Base-by-base conservation (phyloP, 1,284 basidiomycete genomes). In the Apiotrichum porosum region DNA sequence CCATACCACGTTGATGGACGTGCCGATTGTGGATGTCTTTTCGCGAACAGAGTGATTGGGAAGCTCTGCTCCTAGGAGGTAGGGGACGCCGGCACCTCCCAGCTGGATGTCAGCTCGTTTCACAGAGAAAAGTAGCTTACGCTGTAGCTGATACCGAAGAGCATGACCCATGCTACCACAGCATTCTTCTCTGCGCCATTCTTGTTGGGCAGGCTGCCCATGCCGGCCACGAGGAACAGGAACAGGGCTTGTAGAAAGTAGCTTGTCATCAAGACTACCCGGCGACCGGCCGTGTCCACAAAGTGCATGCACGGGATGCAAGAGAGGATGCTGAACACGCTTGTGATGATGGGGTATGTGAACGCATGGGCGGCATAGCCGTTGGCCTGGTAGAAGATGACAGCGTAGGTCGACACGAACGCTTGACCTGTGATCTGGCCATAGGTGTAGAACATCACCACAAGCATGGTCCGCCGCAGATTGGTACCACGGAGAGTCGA, bases 341-440 rank as follows among this genome's bases (percentile, higher is more conserved):
- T n/a, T n/a, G n/a, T n/a, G n/a, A n/a, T n/a, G n/a, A n/a, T n/a
- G n/a, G n/a, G n/a, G n/a, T n/a, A 28, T 4, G 47, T 49, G 37
- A 43, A 49, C 6, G 47, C 47, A n/a, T 43, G 15, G 21, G 22
- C 31, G 23, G 47, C 47, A 30, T 49, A 49, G 15, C 47, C 47
- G 18, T 49, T 49, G 21, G 12, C 24, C 36, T 43, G 37, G 41
- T 43, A 49, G 31, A 49, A 49, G 6, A 49, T 36, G 3, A 36
- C 38, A 35, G 42, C 40, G 31, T 49, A 49, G 4, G 47, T 49
- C 22, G 47, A 49, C 6, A 43, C 30, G 31, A 43, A 49, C 21
- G 47, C 37, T 21, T 49, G 43, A n/a, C 52, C 51, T 0, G 51
- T 48, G 45, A 42, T 34, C 37, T 53, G 52, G 35, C 49, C 44